Evolutionary conservation across 441 rosid species (phyloP), one percentile per base, ranked within the genome.

Genomic region (Croton setiger): DNA sequence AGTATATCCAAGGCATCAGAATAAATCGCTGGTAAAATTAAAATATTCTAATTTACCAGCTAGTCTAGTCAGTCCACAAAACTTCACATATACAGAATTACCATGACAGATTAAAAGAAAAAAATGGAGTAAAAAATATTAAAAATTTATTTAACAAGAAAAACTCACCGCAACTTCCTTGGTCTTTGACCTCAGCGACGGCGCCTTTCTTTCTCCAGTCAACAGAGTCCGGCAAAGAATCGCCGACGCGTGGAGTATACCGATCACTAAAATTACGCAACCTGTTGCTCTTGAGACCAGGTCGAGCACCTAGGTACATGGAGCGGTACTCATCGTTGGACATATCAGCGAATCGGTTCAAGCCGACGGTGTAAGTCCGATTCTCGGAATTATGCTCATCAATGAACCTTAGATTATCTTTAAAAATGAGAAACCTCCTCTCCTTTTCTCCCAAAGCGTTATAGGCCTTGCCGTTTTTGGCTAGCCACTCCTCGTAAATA

Each of bases 191-290:
- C 1, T 45, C 84, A 21, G 14, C 83, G 27, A 94, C 96, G 27
- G 96, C 97, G n/a, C 97, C 97, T 67, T 90, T 61, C 75, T 83
- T 74, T 75, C 97, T 91, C 97, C 98, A 91, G 68, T 91, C 97
- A 79, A 94, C 83, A 51, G 79, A 81, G 2, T 82, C 88, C 54
- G 96, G 97, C 73, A 90, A 72, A 55, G 75, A 65, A 63, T 91
- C 98, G 23, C 92, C 90, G 15, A 81, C 80, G 60, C 80, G 88
- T 43, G 87, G 81, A 63, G 15, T 49, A 71, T 89, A 89, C 11
- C 96, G 86, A 66, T 75, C 72, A 53, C 86, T 83, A 39, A 69
- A 60, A 76, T 76, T 83, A 14, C 81, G 17, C 23, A 70, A 63
- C 73, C 78, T 82, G 74, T 66, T 84, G 21, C 17, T 70, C 60